Percentiles rank a stretch among this genome's conserved stretches.
These are phyloP conservation scores for Russula griseocarnosa DNA, from an alignment of 768 basidiomycete genomes.

Conservation along the genomic window DNA sequence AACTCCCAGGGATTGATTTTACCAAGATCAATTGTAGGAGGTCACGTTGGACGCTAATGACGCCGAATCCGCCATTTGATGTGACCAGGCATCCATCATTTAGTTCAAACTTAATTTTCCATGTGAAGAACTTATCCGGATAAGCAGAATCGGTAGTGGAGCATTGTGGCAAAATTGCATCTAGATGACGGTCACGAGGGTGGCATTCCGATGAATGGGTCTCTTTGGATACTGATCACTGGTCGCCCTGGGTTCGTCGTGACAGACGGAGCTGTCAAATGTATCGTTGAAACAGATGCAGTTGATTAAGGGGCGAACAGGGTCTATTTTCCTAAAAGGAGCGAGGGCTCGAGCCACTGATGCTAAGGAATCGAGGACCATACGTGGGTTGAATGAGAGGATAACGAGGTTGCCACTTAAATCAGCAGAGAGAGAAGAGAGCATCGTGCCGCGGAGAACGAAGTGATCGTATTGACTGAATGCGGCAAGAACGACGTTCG, in stretches of 20 bases:
- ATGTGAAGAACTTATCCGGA: background rate
- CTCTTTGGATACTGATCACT: slow-evolving; percentile 3
- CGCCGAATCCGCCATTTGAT: slow-evolving; percentile 15
- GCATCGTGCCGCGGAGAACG: slow-evolving; percentile 22
- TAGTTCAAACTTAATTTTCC: slow-evolving; percentile 24
- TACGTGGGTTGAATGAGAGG: background rate
- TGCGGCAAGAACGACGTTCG: too few species aligned
- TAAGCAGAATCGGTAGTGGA: slow-evolving; percentile 14
- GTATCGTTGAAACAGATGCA: slow-evolving; percentile 8
- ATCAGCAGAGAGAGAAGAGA: background rate
- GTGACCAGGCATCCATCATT: slow-evolving; percentile 16
- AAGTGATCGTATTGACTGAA: slow-evolving; percentile 14
- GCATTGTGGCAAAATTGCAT: slow-evolving; percentile 22
- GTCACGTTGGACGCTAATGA: slow-evolving; percentile 17
- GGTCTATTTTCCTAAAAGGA: slow-evolving; percentile 6
- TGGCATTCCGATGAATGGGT: slow-evolving; percentile 1
- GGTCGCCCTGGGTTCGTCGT: slow-evolving; percentile 1
- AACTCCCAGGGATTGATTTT: slow-evolving; percentile 8
- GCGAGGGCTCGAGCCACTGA: background rate
- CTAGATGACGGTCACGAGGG: slow-evolving; percentile 1
- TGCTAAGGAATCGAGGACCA: slow-evolving; percentile 1
- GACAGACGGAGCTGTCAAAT: slow-evolving; percentile 25
- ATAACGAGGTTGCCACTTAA: too few species aligned
- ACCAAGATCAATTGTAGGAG: slow-evolving; percentile 1
- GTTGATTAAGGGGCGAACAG: slow-evolving; percentile 24